Conservation (phyloP, 2,329 filamentous ascomycete genomes). For the Cladosporium sp. region DNA sequence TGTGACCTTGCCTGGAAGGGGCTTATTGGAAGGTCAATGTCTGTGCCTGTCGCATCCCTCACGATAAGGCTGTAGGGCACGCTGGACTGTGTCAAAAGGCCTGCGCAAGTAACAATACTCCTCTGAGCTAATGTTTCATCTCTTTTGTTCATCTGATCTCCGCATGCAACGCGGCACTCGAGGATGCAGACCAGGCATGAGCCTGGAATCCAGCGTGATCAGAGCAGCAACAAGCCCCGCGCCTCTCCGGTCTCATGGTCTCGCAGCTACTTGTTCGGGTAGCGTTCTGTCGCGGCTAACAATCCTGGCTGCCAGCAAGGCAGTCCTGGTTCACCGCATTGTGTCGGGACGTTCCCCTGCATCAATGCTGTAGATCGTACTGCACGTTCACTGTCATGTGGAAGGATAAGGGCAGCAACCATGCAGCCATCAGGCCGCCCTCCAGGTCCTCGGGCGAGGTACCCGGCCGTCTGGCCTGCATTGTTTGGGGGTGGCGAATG, state of each 20-base stretch:
- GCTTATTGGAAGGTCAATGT: background rate
- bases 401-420: background rate
- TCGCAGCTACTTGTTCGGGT: background rate
- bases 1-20: background rate
- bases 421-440: background rate
- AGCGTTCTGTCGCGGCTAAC: background rate
- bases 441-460: background rate
- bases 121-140: background rate
- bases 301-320: background rate
- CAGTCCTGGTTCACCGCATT: background rate
- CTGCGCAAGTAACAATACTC: background rate
- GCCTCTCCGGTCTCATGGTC: background rate
- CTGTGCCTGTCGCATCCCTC: background rate
- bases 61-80: background rate
- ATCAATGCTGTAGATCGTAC: background rate
- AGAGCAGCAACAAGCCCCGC: background rate
- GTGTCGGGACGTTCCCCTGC: background rate
- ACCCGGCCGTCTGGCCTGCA: background rate
- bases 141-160: background rate
- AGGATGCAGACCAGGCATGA: background rate
- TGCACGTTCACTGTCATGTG: background rate
- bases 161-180: background rate
- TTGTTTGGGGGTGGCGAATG: background rate
- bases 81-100: background rate
- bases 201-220: background rate